Conservation (phyloP, 495 filamentous ascomycete genomes). For the Eremomyces bilateralis region DNA sequence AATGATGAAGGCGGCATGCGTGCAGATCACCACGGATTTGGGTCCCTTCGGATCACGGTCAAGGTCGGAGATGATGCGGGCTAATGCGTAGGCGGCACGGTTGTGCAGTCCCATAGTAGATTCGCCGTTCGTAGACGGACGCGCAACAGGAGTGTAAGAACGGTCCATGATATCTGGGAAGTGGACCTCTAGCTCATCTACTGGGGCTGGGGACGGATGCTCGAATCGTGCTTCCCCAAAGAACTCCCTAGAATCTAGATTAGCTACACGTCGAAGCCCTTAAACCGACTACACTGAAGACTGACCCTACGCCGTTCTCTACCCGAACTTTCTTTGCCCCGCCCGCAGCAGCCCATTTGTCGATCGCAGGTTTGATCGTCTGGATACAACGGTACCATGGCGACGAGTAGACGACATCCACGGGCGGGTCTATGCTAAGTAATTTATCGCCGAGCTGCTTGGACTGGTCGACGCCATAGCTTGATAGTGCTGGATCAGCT, state of each 20-base stretch:
- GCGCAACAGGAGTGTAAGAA: conserved; percentile 33
- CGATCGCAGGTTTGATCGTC: conserved; percentile 52
- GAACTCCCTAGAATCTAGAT: conserved; percentile 53
- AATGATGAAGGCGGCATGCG: conserved; percentile 81
- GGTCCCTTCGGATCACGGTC: conserved; percentile 33
- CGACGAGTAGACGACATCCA: conserved; percentile 59
- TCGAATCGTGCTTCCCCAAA: conserved; percentile 61
- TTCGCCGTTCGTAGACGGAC: conserved; percentile 53
- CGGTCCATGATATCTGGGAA: conserved; percentile 37
- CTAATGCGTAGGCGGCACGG: conserved; percentile 48
- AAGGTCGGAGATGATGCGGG: conserved; percentile 44
- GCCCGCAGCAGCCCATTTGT: conserved; percentile 23
- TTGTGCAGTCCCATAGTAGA: conserved; percentile 56
- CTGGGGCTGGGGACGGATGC: conserved; percentile 55
- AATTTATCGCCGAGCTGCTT: conserved; percentile 52
- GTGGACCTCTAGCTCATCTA: conserved; percentile 31
- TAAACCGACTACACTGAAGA: neutral
- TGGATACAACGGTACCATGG: conserved; percentile 88
- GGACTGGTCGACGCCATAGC: conserved; percentile 69
- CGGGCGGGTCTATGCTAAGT: conserved; percentile 33
- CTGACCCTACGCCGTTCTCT: conserved; percentile 53
- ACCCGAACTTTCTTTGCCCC: conserved; percentile 28
- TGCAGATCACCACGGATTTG: conserved; percentile 55
- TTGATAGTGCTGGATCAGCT: conserved; percentile 68
- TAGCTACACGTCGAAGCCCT: too few relatives aligned